Conservation (phyloP, 2,329 filamentous ascomycete species). For the Rugonectria rugulosa region DNA sequence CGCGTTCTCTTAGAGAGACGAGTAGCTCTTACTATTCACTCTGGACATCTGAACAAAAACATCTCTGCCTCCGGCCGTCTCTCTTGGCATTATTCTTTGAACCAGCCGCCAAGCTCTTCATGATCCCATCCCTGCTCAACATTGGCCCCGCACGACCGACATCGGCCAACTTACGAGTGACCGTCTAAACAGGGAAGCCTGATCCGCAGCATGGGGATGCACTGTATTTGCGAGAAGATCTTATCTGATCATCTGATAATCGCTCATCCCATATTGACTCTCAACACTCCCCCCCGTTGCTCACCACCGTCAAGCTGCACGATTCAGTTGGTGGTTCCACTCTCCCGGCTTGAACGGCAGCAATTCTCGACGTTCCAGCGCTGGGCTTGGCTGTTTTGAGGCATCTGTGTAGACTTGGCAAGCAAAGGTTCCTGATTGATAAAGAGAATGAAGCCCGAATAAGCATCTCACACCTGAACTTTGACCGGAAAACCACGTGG, state of each 20-base stretch:
- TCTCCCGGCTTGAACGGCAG: neutral
- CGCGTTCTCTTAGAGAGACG: too few relatives aligned
- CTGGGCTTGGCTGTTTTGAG: neutral
- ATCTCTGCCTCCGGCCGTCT: too few relatives aligned
- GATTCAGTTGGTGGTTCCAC: neutral
- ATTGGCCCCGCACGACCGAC: too few relatives aligned
- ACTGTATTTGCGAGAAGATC: neutral
- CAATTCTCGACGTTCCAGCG: neutral
- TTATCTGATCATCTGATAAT: conserved; percentile 3
- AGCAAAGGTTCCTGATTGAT: neutral
- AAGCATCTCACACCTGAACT: neutral
- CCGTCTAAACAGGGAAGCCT: too few relatives aligned
- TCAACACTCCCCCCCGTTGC: neutral
- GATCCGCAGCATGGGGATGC: too few relatives aligned
- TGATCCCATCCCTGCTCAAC: too few relatives aligned
- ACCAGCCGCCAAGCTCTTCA: too few relatives aligned
- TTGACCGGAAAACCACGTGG: neutral
- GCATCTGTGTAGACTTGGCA: neutral
- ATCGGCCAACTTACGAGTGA: too few relatives aligned
- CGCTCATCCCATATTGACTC: neutral
- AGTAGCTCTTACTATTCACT: too few relatives aligned
- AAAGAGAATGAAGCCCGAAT: neutral
- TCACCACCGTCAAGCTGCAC: neutral
- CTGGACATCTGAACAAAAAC: too few relatives aligned
- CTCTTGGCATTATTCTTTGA: too few relatives aligned